Evolutionary conservation across 805 yeast species (phyloP), one percentile per base, ranked within the genome.

Genomic region (Lachancea thermotolerans): DNA sequence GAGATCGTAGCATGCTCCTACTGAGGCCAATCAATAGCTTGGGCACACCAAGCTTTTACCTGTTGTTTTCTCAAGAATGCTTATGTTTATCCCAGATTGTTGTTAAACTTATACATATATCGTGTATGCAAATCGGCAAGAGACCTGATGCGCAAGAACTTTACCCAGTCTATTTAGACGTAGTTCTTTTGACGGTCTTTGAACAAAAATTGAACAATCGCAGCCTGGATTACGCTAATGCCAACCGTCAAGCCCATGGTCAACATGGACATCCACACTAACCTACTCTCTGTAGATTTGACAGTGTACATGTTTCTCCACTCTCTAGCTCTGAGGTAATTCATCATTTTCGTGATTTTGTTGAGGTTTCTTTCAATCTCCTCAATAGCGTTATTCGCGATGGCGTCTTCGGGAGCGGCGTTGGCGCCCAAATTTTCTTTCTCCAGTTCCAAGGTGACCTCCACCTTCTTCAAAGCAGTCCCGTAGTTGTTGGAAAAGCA

Each of bases 241-340:
- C 82, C 84, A 41, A 83, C 86, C 77, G 84, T 84, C 55, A 83
- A 71, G 35, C 78, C 62, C 52, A 86, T 84, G 61, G 83, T 89
- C 47, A 79, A 66, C 44, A 85, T 67, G 38, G 90, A 80, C 59
- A 85, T 77, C 77, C 82, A 86, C 60, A 84, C 82, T 48, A 87
- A 75, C 61, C 95, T 79, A 15, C 81, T 70, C 58, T 82, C 86
- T 29, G 95, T 87, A 41, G 87, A 78, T 64, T 74, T 73, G 51
- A 87, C 96, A 36, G 96, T 87, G 41, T 91, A 85, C 77, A 89
- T 93, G 70, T 93, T 93, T 73, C 99, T 82, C 78, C 87, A 85
- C 72, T 90, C 95, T 72, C 99, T 85, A 14, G 97, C 89, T 73
- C 89, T 88, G 70, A 91, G 81, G 67, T 93, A 88, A 59, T 84